Evolutionary conservation across 441 rosid genomes (phyloP), one percentile per base, ranked within the genome.

Genomic region (Pelargonium fulgidum): DNA sequence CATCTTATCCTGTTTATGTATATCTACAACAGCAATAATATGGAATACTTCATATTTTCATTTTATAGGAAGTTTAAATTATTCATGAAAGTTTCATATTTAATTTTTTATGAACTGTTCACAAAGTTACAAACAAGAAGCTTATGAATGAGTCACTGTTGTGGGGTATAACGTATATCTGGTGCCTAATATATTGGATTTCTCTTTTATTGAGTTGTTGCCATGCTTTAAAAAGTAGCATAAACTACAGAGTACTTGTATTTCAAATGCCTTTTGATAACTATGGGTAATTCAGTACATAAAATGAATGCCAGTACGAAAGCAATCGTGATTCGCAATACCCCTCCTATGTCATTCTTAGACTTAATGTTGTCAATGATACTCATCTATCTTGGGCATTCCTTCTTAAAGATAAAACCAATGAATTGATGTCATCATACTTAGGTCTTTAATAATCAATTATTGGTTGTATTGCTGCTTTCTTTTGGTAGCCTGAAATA

Each of bases 401-500:
- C 16, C 54, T 48, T 1, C 54, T 48, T 1, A 4, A 7, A 26
- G 50, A 50, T 24, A 0, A 41, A 41, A 41, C 10, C 7, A 41
- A 9, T 41, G 45, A 41, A 5, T 41, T 41, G 16, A n/a, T 24
- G 29, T 24, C 56, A 13, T 50, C 5, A 7, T 10, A n/a, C 17
- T 44, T 6, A 22, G 22, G 41, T 36, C 41, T 4, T 6, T 6
- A 36, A 36, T 36, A 5, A 36, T 4, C 41, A 36, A 59, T 8
- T 11, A 10, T 45, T 62, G 26, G 58, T 48, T 26, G 22, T n/a
- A 7, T 67, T 39, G 6, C 59, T 2, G 36, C 33, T 68, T 48
- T 65, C 36, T 20, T 44, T 44, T 11, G 45, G 64, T 63, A 42
- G 68, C 63, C 72, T 65, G 70, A 75, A 66, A 52, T 45, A 13